These are phyloP conservation scores for Serendipita sp. DNA, from an alignment of 768 basidiomycete genomes.

Conservation along the genomic window DNA sequence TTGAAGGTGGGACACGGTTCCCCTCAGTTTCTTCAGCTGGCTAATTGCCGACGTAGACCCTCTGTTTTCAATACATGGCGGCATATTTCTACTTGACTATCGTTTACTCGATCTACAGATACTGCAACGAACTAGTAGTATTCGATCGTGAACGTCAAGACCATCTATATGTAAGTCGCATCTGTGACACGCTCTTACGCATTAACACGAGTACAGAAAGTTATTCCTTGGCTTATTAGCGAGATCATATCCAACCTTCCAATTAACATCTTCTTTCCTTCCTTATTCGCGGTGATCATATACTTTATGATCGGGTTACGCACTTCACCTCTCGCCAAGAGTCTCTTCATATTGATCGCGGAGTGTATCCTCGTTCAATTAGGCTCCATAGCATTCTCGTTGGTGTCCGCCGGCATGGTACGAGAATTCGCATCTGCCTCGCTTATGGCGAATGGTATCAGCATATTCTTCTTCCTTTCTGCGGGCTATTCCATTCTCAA, in stretches of 20 bases:
- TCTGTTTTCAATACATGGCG: slow-evolving; percentile 18
- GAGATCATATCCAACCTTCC: slow-evolving; percentile 25
- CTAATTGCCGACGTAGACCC: slow-evolving; percentile 16
- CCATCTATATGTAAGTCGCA: slow-evolving; percentile 9
- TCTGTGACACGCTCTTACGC: too few relatives aligned
- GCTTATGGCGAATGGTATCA: slow-evolving; percentile 19
- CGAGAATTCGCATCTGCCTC: slow-evolving; percentile 22
- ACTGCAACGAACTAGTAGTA: slow-evolving; percentile 24
- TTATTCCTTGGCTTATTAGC: slow-evolving; percentile 25
- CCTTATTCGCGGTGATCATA: slow-evolving; percentile 14
- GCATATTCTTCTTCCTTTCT: slow-evolving; percentile 17
- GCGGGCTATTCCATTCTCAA: slow-evolving; percentile 15
- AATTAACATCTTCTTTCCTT: slow-evolving; percentile 22
- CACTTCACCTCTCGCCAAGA: slow-evolving; percentile 22
- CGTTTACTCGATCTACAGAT: slow-evolving; percentile 22
- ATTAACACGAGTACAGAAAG: slow-evolving; percentile 9
- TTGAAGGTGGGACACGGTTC: slow-evolving; percentile 16
- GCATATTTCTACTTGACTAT: slow-evolving; percentile 21
- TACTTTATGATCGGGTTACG: slow-evolving; percentile 23
- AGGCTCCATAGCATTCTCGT: slow-evolving; percentile 17
- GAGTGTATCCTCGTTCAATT: slow-evolving; percentile 19
- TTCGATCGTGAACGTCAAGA: slow-evolving; percentile 34
- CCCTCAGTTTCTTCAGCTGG: background rate
- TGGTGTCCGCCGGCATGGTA: slow-evolving; percentile 19
- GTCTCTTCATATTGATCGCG: slow-evolving; percentile 23